Evolutionary conservation across 176 grass and related monocot species (phyloP).

Genomic region (Lolium rigidum): DNA sequence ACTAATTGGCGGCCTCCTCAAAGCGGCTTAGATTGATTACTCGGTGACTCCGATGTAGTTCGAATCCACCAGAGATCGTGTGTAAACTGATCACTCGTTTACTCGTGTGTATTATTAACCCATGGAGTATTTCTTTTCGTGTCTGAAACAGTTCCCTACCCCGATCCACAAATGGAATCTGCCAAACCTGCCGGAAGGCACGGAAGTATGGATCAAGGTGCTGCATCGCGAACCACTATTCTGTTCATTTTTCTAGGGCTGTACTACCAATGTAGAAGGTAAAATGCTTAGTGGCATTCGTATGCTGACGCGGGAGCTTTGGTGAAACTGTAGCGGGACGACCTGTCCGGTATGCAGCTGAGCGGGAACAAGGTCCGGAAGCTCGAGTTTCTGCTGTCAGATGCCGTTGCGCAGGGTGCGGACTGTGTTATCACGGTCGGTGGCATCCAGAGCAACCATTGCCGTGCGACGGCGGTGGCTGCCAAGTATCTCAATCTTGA

Average conservation of each 20-base stretch:
- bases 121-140: neutral
- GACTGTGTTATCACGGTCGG: conserved; percentile 90
- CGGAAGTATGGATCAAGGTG: conserved; percentile 99
- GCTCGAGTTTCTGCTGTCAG: conserved; percentile 88
- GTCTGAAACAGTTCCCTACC: conserved; percentile 71
- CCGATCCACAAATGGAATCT: conserved; percentile 98
- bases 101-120: neutral
- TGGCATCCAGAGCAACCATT: conserved; percentile 97
- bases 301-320: conserved; percentile 24
- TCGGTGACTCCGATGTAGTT: neutral
- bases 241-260: neutral
- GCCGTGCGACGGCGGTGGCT: conserved; percentile 84
- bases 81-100: neutral
- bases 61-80: neutral
- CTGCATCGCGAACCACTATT: neutral
- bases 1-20: neutral
- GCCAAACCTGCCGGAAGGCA: conserved; percentile 78
- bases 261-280: neutral
- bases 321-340: conserved; percentile 65
- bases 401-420: conserved; percentile 60
- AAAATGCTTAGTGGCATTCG: neutral
- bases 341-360: conserved; percentile 95
- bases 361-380: conserved; percentile 98
- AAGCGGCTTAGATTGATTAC: neutral
- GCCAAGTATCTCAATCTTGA: conserved; percentile 92